Conservation (phyloP, 768 basidiomycete species). For the Lactarius akahatsu region DNA sequence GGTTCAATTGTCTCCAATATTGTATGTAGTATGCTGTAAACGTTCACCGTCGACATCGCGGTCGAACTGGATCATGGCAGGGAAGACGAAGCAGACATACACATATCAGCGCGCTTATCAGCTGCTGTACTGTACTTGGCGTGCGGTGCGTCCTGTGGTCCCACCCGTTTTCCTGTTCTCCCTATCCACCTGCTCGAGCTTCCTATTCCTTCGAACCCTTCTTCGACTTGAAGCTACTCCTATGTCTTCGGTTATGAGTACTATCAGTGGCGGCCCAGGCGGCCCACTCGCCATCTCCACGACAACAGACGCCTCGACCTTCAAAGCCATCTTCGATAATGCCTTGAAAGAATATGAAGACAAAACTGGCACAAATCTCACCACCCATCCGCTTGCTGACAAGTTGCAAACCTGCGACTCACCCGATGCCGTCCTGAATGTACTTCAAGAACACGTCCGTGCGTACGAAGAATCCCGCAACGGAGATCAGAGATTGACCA, state of each 20-base stretch:
- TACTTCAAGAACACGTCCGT: not conserved
- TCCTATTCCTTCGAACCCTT: not conserved
- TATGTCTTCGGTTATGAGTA: too few species aligned
- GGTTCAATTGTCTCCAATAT: conserved; percentile 35
- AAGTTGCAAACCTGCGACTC: too few species aligned
- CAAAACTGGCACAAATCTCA: not conserved
- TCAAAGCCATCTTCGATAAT: not conserved
- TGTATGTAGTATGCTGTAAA: conserved; percentile 20
- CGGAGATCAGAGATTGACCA: not conserved
- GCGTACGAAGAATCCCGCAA: not conserved
- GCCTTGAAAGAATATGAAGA: not conserved
- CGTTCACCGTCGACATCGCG: conserved; percentile 6
- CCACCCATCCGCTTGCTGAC: too few species aligned
- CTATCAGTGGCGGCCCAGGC: too few species aligned
- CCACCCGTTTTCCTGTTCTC: too few species aligned
- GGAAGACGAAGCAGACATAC: not conserved
- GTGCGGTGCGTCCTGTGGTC: too few species aligned
- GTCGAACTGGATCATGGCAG: not conserved
- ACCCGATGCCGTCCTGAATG: too few species aligned
- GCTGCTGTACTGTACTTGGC: too few species aligned
- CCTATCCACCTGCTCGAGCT: not conserved
- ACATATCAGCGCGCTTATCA: too few species aligned
- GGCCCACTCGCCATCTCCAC: too few species aligned
- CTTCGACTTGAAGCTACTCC: not conserved
- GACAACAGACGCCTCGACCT: not conserved